Evolutionary conservation across 148 eudicot genomes (phyloP), one percentile per base, ranked within the genome.

Genomic region (Talinum fruticosum): DNA sequence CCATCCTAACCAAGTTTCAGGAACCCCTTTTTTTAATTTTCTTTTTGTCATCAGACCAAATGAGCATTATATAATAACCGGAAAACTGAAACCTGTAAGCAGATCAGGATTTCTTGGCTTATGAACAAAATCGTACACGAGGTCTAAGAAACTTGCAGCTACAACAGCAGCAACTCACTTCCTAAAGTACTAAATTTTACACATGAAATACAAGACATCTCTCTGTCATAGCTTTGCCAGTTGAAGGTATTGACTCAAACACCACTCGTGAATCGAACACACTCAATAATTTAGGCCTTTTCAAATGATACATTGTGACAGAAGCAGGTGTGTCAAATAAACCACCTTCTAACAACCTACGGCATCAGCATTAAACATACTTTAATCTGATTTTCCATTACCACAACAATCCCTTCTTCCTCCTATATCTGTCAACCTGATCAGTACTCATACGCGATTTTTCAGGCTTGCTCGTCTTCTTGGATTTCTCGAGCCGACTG

Each of bases 361-460:
- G 14, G 57, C 6, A 19, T 51, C 57, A 51, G 57, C 15, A 62
- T 29, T 24, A 26, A 13, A 62, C 66, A 62, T 5, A 2, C 18
- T 62, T 23, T 59, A n/a, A 62, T 28, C 66, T 28, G 33, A 62
- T 16, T 8, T 62, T 28, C 29, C 66, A 62, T 92, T 90, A 95
- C 96, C 97, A 92, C 26, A 88, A 76, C 59, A 92, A 79, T 64
- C 92, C 91, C 83, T 89, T 90, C 86, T 83, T 88, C 76, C 86
- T 86, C 82, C 95, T 84, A 83, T 82, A 87, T 84, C 90, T 85
- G 83, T 94, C 97, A 54, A 89, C 88, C 73, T 81, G 86, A 64
- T 92, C 94, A 30, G 94, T 94, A 78, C 96, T 94, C 97, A 92
- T 85, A 78, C 96, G 88, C 29, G 97, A 90, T 72, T 90, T 94